phyloP scores from a whole-genome alignment of 768 basidiomycete species.

The Sutorius australiensis region DNA sequence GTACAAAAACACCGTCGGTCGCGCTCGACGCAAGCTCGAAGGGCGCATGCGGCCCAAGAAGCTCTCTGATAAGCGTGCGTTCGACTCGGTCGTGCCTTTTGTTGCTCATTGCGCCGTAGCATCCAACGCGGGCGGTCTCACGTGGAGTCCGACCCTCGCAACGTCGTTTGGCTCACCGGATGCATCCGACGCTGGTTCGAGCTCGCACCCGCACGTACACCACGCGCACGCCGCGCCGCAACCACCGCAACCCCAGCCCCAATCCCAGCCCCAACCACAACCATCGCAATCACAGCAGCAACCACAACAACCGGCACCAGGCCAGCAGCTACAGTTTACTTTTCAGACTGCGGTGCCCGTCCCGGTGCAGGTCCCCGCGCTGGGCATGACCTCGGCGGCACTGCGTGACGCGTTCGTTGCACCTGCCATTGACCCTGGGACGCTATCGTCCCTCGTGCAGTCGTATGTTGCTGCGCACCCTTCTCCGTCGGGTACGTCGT shows the following conservation, averaged over 20 bases:
- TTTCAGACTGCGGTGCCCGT: conserved; percentile 46
- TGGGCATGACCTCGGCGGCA: conserved; percentile 22
- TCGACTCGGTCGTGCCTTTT: not conserved
- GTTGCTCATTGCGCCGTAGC: conserved; percentile 5
- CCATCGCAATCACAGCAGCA: conserved; percentile 23
- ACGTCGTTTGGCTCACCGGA: conserved; percentile 35
- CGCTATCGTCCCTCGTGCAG: conserved; percentile 53
- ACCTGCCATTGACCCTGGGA: conserved; percentile 43
- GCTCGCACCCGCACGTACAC: conserved; percentile 30
- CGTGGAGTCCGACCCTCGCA: conserved; percentile 38
- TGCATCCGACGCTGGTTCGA: conserved; percentile 24
- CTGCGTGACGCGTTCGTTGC: conserved; percentile 31
- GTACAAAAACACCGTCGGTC: conserved; percentile 69
- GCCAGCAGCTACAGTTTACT: conserved; percentile 41
- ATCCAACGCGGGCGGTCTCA: conserved; percentile 25
- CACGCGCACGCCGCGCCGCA: conserved; percentile 3
- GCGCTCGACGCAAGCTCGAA: conserved; percentile 55
- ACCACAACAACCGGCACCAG: conserved; percentile 27
- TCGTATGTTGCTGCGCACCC: conserved; percentile 46
- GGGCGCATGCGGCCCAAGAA: conserved; percentile 51
- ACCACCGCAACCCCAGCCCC: too few species aligned
- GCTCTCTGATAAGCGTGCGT: conserved; percentile 46
- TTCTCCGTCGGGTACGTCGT: conserved; percentile 48
- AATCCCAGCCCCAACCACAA: conserved; percentile 5
- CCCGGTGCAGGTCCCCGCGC: conserved; percentile 22